These are phyloP conservation scores for Nasturtium officinale DNA, from an alignment of 345 rosid species.

Conservation along the genomic window DNA sequence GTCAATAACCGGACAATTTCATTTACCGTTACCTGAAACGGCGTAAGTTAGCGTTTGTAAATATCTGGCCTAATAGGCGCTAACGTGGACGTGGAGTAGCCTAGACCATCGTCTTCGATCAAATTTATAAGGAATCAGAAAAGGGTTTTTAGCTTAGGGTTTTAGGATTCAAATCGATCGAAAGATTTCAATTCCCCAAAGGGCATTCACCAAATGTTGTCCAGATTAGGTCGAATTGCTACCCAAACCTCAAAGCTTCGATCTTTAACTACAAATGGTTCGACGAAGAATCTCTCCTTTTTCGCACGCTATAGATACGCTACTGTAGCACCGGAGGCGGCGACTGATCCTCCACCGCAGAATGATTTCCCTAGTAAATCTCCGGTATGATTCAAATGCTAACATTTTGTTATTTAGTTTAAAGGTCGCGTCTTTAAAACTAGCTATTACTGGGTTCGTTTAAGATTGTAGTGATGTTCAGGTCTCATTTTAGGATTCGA, in stretches of 20 bases:
- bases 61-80: constrained; percentile 12
- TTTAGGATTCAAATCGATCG: constrained; percentile 22
- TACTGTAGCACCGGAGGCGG: constrained; percentile 45
- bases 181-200: not conserved
- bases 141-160: constrained; percentile 35
- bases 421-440: not conserved
- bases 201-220: constrained; percentile 47
- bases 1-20: too few relatives aligned
- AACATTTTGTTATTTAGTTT: not conserved
- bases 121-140: not conserved
- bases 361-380: constrained; percentile 45
- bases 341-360: constrained; percentile 32
- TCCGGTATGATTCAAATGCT: constrained; percentile 39
- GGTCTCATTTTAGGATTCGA: not conserved
- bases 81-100: constrained; percentile 36
- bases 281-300: constrained; percentile 28
- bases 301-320: constrained; percentile 51
- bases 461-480: not conserved
- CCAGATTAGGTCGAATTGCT: constrained; percentile 58
- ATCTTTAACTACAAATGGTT: constrained; percentile 37
- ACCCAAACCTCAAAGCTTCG: constrained; percentile 47
- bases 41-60: constrained; percentile 28
- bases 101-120: constrained; percentile 10
- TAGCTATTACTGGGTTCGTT: not conserved
- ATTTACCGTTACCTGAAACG: not conserved